Evolutionary conservation across 2,329 filamentous ascomycete species (phyloP), one percentile per base, ranked within the genome.

Genomic region (Cladosporium sp.): DNA sequence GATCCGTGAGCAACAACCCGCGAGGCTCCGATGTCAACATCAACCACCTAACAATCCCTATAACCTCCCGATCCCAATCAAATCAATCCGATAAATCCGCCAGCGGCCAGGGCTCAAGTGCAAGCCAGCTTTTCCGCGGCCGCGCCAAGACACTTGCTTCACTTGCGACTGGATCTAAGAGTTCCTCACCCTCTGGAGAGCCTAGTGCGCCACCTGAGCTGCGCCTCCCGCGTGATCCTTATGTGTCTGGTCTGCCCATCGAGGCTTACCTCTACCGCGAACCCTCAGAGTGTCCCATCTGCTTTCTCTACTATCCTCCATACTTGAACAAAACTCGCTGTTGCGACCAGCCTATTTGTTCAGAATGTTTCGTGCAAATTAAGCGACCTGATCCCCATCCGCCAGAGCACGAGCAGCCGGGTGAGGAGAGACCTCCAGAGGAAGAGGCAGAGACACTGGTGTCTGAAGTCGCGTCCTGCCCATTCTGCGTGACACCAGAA

Each of bases 351-450:
- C 85, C 91, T 6, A 98, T 99, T 68, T 99, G 95, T 79, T 98
- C 93, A 49, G 95, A 99, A 80, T 99, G 95, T 77, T 99, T 99
- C 74, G 95, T 99, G 4, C 95, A 99, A 77, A 99, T 99, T 76
- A 98, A 97, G 77, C 88, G 95, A 49, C 89, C 93, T 4, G 94
- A 99, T 69, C 93, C 93, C 11, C 92, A 97, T 76, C 88, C 93
- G 46, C 92, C 92, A 1, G 92, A 97, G 76, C 85, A 85, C 53
- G 78, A 79, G 65, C 77, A 78, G 56, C 76, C 78, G 13, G 74
- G 74, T 48, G 71, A 78, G 36, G 67, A 68, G 57, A 70, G 72
- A 57, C 69, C 71, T 21, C 73, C 75, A 10, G 76, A 80, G 36
- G 84, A 82, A 66, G 82, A 83, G 67, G 81, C 88, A 56, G 81